Conservation (phyloP, 1,284 basidiomycete genomes). For the Taiwanofungus camphoratus region DNA sequence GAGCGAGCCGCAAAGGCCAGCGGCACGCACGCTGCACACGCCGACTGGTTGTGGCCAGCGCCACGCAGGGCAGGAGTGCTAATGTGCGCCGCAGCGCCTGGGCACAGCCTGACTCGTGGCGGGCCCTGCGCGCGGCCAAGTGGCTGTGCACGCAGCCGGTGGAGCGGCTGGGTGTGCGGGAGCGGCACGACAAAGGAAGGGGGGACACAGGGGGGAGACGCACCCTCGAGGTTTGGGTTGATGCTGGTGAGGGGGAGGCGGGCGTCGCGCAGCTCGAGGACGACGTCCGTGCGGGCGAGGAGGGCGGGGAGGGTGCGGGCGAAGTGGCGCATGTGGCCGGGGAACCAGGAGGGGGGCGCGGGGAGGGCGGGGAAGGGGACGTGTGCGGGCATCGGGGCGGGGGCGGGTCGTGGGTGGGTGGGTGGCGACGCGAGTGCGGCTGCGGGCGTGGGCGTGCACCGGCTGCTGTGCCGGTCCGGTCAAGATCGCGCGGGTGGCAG, state of each 20-base stretch:
- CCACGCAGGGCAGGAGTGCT: too few species aligned
- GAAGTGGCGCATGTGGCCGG: conserved; percentile 95
- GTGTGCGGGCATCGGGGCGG: conserved; percentile 33
- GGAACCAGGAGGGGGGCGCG: conserved; percentile 89
- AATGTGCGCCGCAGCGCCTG: too few species aligned
- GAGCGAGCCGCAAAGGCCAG: too few species aligned
- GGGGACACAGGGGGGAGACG: conserved; percentile 9
- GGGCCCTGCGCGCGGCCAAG: too few species aligned
- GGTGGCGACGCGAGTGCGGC: conserved; percentile 9
- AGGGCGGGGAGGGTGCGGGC: conserved; percentile 72
- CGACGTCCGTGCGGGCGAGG: conserved; percentile 80
- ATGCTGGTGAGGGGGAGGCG: conserved; percentile 91
- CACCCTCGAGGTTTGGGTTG: conserved; percentile 84
- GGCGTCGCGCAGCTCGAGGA: conserved; percentile 92
- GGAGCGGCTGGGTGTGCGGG: not conserved
- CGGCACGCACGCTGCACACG: too few species aligned
- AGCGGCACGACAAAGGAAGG: not conserved
- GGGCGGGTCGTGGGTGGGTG: not conserved
- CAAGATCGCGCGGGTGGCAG: too few species aligned
- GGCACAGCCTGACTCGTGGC: too few species aligned
- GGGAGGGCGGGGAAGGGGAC: conserved; percentile 56
- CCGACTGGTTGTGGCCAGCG: too few species aligned
- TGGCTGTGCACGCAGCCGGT: not conserved
- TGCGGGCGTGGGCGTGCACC: not conserved
- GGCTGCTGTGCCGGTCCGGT: too few species aligned